Evolutionary conservation across 148 eudicot species (phyloP).

Genomic region (Fagopyrum homotropicum): DNA sequence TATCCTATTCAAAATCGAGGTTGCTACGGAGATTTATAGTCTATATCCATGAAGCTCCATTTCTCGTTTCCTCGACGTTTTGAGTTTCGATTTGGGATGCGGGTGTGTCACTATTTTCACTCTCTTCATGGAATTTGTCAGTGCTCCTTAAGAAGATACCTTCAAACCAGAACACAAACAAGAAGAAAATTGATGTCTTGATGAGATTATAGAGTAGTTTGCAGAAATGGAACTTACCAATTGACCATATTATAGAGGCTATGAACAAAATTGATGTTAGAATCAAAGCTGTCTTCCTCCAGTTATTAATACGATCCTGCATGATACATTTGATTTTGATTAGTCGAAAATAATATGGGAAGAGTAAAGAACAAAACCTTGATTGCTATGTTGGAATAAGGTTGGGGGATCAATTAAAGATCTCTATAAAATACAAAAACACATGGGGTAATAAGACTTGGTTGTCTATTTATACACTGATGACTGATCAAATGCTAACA

Average conservation of each 20-base stretch:
- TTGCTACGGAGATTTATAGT: not conserved
- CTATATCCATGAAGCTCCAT: conserved; percentile 5
- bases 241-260: conserved; percentile 2
- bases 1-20: not conserved
- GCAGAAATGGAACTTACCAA: not conserved
- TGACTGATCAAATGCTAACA: not conserved
- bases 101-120: not conserved
- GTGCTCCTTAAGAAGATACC: conserved; percentile 9
- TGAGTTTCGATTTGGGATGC: conserved; percentile 1
- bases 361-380: no score
- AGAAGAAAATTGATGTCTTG: not conserved
- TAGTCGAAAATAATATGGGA: not conserved
- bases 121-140: conserved; percentile 6
- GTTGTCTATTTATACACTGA: not conserved
- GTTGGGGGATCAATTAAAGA: no score
- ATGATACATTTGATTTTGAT: not conserved
- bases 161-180: not conserved
- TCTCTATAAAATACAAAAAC: no score
- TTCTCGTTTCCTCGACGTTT: not conserved
- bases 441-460: no score
- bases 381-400: no score
- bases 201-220: not conserved
- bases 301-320: conserved; percentile 5
- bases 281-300: conserved; percentile 8
- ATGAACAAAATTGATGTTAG: conserved; percentile 8